Evolutionary conservation across 148 eudicot species (phyloP).

Genomic region (Oxyria digyna): DNA sequence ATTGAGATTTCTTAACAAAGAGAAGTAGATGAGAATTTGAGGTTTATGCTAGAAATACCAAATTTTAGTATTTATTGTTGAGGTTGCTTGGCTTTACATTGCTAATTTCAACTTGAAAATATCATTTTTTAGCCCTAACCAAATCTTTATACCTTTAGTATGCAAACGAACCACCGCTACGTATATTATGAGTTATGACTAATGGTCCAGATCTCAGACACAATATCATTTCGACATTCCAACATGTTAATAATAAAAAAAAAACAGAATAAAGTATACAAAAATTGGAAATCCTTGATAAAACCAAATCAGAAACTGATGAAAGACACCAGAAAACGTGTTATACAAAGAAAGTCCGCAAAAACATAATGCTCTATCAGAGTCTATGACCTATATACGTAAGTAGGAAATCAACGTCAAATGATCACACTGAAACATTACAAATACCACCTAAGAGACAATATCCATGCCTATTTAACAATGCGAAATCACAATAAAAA

Average conservation of each 20-base stretch:
- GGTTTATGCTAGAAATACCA: too few species aligned
- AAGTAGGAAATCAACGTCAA: not conserved
- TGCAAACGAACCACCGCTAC: too few species aligned
- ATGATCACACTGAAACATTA: conserved; percentile 3
- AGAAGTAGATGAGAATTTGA: too few species aligned
- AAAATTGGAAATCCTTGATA: not conserved
- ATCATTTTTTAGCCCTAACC: too few species aligned
- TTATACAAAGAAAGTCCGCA: not conserved
- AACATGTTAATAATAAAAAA: not conserved
- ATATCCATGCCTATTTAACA: not conserved
- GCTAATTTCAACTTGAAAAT: too few species aligned
- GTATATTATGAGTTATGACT: too few species aligned
- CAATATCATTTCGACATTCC: too few species aligned
- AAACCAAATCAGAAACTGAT: not conserved
- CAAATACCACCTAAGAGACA: not conserved
- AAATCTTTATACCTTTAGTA: too few species aligned
- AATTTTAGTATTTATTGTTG: too few species aligned
- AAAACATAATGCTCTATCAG: not conserved
- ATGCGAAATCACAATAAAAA: not conserved
- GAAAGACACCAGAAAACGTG: not conserved
- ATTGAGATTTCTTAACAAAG: too few species aligned
- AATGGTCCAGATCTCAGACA: too few species aligned
- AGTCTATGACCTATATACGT: not conserved
- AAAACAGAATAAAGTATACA: not conserved
- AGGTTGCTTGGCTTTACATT: too few species aligned